These are phyloP conservation scores for Aciculoconidium aculeatum DNA, from an alignment of 805 yeast species.

Conservation along the genomic window DNA sequence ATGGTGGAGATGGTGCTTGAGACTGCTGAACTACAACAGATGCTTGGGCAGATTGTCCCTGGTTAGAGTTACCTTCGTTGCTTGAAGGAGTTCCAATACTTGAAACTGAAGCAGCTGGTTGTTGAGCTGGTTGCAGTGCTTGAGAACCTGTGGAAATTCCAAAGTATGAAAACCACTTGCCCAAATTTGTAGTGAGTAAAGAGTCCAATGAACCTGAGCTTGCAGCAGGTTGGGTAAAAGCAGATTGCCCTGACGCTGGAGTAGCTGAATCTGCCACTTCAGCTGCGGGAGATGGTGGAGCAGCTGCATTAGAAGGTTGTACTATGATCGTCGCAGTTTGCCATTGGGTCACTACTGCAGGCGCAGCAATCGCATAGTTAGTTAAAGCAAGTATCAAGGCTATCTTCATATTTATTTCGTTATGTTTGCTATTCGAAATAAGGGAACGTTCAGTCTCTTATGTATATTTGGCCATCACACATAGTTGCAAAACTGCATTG, in stretches of 20 bases:
- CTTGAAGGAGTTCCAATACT: too few species aligned
- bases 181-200: constrained; percentile 5
- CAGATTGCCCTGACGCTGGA: constrained; percentile 9
- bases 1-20: constrained; percentile 2
- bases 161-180: constrained; percentile 10
- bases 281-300: constrained; percentile 8
- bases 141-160: constrained; percentile 6
- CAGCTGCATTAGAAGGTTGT: constrained; percentile 3
- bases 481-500: constrained; percentile 1
- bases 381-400: constrained; percentile 5
- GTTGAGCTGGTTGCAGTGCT: constrained; percentile 5
- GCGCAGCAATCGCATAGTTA: constrained; percentile 17
- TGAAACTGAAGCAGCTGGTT: constrained; percentile 1
- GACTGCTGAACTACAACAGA: neutral
- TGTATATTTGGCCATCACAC: neutral
- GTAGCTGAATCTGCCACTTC: constrained; percentile 13
- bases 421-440: neutral
- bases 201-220: constrained; percentile 6
- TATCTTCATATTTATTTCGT: too few species aligned
- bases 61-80: too few species aligned
- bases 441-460: neutral
- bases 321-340: constrained; percentile 13
- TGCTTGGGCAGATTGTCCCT: too few species aligned
- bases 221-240: constrained; percentile 5
- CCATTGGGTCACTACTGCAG: constrained; percentile 18